Conservation (phyloP, 371 early-diverging fungal species). For the Saksenaea oblongispora region DNA sequence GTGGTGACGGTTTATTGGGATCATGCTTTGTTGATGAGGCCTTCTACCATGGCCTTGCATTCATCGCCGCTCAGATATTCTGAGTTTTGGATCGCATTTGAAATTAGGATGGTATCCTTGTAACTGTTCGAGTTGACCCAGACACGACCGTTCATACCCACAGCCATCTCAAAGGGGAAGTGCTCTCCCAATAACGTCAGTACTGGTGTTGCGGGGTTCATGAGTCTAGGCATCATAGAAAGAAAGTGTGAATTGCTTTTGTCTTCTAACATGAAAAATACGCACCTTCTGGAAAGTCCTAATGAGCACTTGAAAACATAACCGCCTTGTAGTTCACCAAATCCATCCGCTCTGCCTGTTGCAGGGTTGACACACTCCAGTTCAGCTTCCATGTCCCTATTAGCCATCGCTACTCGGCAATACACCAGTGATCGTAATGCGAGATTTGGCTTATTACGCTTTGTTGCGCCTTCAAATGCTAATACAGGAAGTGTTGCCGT, state of each 20-base stretch:
- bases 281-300: conserved; percentile 70
- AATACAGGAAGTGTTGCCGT: conserved; percentile 74
- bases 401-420: conserved; percentile 82
- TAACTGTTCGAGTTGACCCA: conserved; percentile 80
- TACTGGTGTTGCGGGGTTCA: conserved; percentile 72
- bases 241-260: not conserved
- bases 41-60: conserved; percentile 69
- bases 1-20: not conserved
- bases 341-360: conserved; percentile 76
- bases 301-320: conserved; percentile 74
- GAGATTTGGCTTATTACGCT: conserved; percentile 83
- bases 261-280: not conserved
- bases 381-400: conserved; percentile 96
- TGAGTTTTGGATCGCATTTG: conserved; percentile 76
- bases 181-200: conserved; percentile 66
- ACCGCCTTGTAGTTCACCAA: conserved; percentile 78
- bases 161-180: conserved; percentile 85
- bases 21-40: conserved; percentile 41
- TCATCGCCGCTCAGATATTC: conserved; percentile 67
- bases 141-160: conserved; percentile 93
- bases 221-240: conserved; percentile 49
- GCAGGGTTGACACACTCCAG: conserved; percentile 85
- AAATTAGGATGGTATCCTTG: conserved; percentile 62
- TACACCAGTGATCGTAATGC: conserved; percentile 80
- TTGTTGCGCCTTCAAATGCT: conserved; percentile 96